Evolutionary conservation across 2,329 filamentous ascomycete genomes (phyloP).

Genomic region (Scortechinia acanthostroma): DNA sequence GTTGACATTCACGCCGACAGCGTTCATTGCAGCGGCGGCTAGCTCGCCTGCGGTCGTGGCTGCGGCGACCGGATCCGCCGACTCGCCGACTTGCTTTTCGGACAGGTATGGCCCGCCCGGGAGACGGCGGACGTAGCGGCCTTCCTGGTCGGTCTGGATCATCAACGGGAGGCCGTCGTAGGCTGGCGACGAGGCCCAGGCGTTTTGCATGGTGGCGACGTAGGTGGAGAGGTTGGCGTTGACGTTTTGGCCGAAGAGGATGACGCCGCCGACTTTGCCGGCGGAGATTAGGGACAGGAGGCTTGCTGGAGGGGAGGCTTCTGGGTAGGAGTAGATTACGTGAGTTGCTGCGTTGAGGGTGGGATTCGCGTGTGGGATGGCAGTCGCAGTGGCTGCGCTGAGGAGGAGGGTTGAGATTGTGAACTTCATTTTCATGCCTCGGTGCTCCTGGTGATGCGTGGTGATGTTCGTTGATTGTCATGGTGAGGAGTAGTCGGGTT

Average conservation of each 20-base stretch:
- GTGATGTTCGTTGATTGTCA: slow-evolving; percentile 5
- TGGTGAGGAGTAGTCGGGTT: too few relatives aligned
- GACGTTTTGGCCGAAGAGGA: slow-evolving; percentile 19
- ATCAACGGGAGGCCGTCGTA: slow-evolving; percentile 14
- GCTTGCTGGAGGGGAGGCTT: slow-evolving; percentile 12
- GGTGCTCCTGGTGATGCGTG: slow-evolving; percentile 10
- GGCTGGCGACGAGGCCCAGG: slow-evolving; percentile 10
- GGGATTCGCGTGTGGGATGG: too few relatives aligned
- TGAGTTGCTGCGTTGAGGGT: too few relatives aligned
- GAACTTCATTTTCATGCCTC: too few relatives aligned
- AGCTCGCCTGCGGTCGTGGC: slow-evolving; percentile 12
- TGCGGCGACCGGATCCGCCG: slow-evolving; percentile 7
- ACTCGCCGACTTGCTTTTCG: slow-evolving; percentile 13
- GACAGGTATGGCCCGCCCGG: slow-evolving; percentile 13
- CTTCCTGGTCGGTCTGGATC: slow-evolving; percentile 21
- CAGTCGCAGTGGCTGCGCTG: too few relatives aligned
- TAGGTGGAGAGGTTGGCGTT: slow-evolving; percentile 10
- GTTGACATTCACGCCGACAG: slow-evolving; percentile 13
- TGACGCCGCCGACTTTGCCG: slow-evolving; percentile 18
- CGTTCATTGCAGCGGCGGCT: slow-evolving; percentile 10
- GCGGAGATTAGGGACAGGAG: slow-evolving; percentile 13
- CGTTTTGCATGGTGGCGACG: slow-evolving; percentile 12
- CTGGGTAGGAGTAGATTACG: slow-evolving; percentile 20
- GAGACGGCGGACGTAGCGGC: slow-evolving; percentile 15
- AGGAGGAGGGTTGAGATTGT: too few relatives aligned